Percentiles rank a stretch among this genome's conserved stretches.
Conservation (phyloP, 2,329 filamentous ascomycete genomes). For the Aspergillus texensis region DNA sequence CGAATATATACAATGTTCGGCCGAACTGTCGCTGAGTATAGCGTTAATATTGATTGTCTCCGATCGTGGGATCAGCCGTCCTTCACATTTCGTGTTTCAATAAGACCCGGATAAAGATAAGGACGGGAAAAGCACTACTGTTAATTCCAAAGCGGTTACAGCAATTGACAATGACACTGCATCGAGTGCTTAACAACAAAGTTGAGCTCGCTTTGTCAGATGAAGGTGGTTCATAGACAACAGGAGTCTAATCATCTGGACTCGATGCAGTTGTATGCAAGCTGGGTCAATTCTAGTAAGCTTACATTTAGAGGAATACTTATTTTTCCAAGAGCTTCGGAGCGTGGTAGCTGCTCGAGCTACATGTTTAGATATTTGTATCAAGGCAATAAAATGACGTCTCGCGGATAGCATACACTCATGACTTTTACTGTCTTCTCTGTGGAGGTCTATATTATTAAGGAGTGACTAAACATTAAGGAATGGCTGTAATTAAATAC, state of each 20-base stretch:
- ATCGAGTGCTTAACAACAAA: too few species aligned
- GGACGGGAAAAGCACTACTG: too few species aligned
- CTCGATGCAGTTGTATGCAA: not conserved
- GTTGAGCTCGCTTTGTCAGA: too few species aligned
- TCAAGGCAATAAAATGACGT: not conserved
- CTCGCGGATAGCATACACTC: not conserved
- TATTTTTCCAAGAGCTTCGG: fast-evolving
- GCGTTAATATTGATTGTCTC: not conserved
- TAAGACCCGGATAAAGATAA: too few species aligned
- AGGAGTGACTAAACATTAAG: not conserved
- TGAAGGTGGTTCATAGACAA: too few species aligned
- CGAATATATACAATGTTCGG: not conserved
- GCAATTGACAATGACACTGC: not conserved
- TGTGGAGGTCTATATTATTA: not conserved
- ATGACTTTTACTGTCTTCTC: not conserved
- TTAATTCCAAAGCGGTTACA: not conserved
- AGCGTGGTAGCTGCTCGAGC: too few species aligned
- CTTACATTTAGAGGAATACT: too few species aligned
- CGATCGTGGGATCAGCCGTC: not conserved
- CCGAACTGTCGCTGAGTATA: not conserved
- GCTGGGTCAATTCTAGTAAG: not conserved
- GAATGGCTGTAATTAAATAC: not conserved
- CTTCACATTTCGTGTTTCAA: not conserved
- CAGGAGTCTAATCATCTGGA: too few species aligned
- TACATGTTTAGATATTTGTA: fast-evolving